Evolutionary conservation across 495 filamentous ascomycete species (phyloP).

Genomic region (Haplographium delicatum): DNA sequence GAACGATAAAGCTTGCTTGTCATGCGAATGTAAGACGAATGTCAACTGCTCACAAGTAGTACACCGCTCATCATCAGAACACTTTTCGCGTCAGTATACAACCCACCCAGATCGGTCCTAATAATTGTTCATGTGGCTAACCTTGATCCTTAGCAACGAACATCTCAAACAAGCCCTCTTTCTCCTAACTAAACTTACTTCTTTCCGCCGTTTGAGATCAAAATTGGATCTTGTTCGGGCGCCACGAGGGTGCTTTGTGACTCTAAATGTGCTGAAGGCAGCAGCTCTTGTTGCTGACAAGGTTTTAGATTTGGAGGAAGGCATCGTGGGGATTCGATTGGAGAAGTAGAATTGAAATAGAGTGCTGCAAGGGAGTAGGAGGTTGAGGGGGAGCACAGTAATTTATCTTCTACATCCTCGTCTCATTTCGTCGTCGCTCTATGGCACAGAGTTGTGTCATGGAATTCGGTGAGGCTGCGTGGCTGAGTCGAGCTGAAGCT

Average conservation of each 20-base stretch:
- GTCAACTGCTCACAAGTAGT: slow-evolving; percentile 1
- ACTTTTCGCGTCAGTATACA: neutral
- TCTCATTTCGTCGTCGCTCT: neutral
- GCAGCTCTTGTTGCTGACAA: neutral
- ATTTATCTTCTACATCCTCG: neutral
- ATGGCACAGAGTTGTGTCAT: neutral
- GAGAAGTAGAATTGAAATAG: neutral
- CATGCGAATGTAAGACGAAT: neutral
- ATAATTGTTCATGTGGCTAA: neutral
- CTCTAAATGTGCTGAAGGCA: neutral
- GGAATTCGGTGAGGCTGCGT: neutral
- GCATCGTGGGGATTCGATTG: neutral
- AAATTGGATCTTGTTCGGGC: neutral
- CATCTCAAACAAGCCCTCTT: slow-evolving; percentile 10
- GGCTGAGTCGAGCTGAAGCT: neutral
- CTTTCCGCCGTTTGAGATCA: neutral
- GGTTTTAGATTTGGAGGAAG: neutral
- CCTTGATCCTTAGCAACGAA: neutral
- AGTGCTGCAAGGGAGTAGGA: no score
- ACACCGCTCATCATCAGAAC: slow-evolving; percentile 3
- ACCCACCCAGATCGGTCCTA: neutral
- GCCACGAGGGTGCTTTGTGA: neutral
- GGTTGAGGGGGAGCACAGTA: neutral
- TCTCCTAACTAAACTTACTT: neutral
- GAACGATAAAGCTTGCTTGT: slow-evolving; percentile 4